Conservation (phyloP, 352 stramenopile species). For the Pythium volutum region DNA sequence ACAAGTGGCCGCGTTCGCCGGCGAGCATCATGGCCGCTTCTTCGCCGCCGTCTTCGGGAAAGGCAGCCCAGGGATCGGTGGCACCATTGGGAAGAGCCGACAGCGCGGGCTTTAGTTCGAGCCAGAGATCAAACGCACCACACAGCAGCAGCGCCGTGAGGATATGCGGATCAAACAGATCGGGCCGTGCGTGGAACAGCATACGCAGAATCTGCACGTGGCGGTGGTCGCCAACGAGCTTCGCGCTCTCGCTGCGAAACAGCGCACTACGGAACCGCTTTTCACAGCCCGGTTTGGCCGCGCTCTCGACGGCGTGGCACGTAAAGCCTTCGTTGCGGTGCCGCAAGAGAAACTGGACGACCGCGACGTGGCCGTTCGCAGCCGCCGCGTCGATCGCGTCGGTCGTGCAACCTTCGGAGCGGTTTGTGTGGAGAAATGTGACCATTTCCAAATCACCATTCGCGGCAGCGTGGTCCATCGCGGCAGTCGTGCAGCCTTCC, state of each 20-base stretch:
- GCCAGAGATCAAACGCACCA: constrained; percentile 9
- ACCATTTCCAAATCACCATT: background rate
- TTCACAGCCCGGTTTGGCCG: background rate
- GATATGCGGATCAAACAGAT: background rate
- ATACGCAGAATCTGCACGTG: constrained; percentile 5
- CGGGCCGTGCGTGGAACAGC: background rate
- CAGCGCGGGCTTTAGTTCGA: background rate
- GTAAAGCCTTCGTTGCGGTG: constrained; percentile 6
- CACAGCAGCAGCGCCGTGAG: constrained; percentile 4
- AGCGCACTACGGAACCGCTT: background rate
- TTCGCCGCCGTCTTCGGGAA: background rate
- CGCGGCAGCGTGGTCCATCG: background rate
- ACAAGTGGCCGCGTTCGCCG: background rate
- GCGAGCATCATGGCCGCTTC: constrained; percentile 3
- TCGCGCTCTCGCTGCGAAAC: background rate
- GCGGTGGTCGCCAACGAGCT: background rate
- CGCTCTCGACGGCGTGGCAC: background rate
- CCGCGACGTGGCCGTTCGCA: constrained; percentile 3
- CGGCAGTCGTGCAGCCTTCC: constrained; percentile 1
- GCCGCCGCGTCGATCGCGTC: constrained; percentile 17
- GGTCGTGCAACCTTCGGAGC: constrained; percentile 21
- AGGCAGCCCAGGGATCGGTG: background rate
- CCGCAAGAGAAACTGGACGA: constrained; percentile 19
- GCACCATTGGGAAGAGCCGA: background rate
- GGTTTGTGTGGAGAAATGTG: constrained; percentile 6